Base-by-base conservation (phyloP, 2,329 filamentous ascomycete species). In the Coniochaeta pulveracea region DNA sequence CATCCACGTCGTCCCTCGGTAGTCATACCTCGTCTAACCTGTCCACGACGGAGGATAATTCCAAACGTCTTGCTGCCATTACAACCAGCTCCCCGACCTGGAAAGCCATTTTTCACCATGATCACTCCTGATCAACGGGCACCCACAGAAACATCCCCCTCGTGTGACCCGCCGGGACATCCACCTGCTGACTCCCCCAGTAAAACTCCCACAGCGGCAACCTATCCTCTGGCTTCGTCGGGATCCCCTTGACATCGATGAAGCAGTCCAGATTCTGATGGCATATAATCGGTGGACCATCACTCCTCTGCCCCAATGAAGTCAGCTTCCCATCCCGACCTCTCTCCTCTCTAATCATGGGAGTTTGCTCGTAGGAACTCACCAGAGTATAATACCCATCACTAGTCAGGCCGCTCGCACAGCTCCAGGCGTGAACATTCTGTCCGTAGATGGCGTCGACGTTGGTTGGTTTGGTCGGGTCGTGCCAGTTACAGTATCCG, bases 141-240 rank as follows among this genome's bases (percentile, higher is more conserved):
- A 15, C 30, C 30, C 30, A 33, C 30, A 33, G 5, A 19, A 19
- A 33, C 10, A 25, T 12, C 10, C 14, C 18, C 21, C 15, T 23
- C 2, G 15, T 11, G 21, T 33, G 30, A 3, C 30, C 30, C n/a
- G 14, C 19, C 2, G 30, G 30, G 3, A 33, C 30, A 12, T 25
- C 30, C 14, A 25, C 11, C 30, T 33, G 12, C 30, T 16, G 12
- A 19, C 30, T 33, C 12, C 30, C 30, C 30, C 30, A 33, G 14
- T n/a, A 12, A 11, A 33, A 33, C 14, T 11, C 7, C 30, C 30
- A 33, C 11, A 33, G n/a, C 12, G 30, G 30, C 2, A 33, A 22
- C 30, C 19, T 33, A 2, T 33, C 30, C 11, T 19, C 30, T 10
- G 19, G 8, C 14, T 33, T 18, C n/a, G n/a, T n/a, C 3, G 30